Conservation (phyloP, 2,329 filamentous ascomycete genomes). For the Pseudocercospora macadamiae region DNA sequence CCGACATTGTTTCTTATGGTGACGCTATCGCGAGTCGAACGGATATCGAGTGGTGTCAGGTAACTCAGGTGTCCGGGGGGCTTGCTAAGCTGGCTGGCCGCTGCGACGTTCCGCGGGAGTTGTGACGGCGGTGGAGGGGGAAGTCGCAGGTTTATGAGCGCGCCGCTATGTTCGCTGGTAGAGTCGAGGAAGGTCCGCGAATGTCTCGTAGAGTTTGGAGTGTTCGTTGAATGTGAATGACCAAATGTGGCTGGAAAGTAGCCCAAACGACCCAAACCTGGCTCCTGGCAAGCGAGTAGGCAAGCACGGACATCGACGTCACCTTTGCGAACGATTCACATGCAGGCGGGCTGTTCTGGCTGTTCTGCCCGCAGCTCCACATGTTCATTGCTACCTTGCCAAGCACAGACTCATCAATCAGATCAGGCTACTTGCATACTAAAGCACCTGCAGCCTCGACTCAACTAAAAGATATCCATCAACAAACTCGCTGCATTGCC, state of each 20-base stretch:
- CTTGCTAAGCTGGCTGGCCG: conserved; percentile 12
- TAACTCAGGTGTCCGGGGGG: too few relatives aligned
- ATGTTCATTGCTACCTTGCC: too few relatives aligned
- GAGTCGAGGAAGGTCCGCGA: not conserved
- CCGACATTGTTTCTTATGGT: conserved; percentile 69
- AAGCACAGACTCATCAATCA: not conserved
- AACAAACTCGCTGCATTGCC: too few relatives aligned
- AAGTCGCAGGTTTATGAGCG: not conserved
- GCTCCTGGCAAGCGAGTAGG: not conserved
- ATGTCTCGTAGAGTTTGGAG: not conserved
- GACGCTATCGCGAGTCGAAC: conserved; percentile 6
- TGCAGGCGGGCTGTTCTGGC: too few relatives aligned
- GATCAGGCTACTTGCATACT: not conserved
- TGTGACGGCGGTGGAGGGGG: not conserved
- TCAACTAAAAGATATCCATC: too few relatives aligned
- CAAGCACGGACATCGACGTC: not conserved
- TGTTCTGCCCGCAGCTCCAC: too few relatives aligned
- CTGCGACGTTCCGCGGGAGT: conserved; percentile 7
- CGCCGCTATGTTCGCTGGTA: not conserved
- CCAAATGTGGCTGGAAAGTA: not conserved
- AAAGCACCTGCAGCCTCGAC: not conserved
- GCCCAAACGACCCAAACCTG: not conserved
- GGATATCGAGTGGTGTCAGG: conserved; percentile 8
- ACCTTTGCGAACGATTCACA: conserved; percentile 4
- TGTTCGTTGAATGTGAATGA: not conserved